Base-by-base conservation (phyloP, 106 monocot genomes). In the Xerophyta viscosa region DNA sequence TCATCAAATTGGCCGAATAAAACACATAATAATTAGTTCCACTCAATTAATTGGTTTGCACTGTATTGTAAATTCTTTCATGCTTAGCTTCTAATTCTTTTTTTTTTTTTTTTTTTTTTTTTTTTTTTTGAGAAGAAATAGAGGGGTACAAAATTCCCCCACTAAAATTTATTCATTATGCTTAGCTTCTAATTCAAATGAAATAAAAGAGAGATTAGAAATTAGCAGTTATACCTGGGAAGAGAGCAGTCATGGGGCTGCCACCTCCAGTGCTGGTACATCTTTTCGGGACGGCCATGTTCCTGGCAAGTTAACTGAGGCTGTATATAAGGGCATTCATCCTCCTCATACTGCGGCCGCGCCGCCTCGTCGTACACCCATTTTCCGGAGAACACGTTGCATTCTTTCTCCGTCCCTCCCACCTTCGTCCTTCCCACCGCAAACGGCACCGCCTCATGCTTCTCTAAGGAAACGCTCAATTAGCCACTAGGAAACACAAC, bases 351-450 rank as follows among this genome's bases (percentile, higher is more conserved):
- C 9, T 18, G 74, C 27, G 73, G 74, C n/a, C 51, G 31, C 10
- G 74, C 23, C 28, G 42, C 26, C 61, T 56, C 56, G 33, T 80
- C 79, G 57, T 70, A 74, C 11, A 70, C 49, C 79, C 79, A 80
- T 41, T 21, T 22, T 6, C 79, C 79, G 8, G 46, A 29, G 70
- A 78, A 88, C 5, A 88, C n/a, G 51, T 88, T 61, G 54, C 94
- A 96, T 1, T 21, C 68, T 0, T 1, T 27, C 27, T 66, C 25
- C 50, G 30, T 48, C 46, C n/a, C n/a, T n/a, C n/a, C n/a, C n/a
- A n/a, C n/a, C n/a, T n/a, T n/a, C n/a, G n/a, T n/a, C n/a, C 63
- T 41, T 24, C 71, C 77, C 1, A 78, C 64, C 8, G 82, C 66
- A 31, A 87, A 87, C 29, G 87, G 62, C 53, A 42, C 30, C 13